Conservation (phyloP, 768 basidiomycete genomes). For the Tephrocybe sp. region DNA sequence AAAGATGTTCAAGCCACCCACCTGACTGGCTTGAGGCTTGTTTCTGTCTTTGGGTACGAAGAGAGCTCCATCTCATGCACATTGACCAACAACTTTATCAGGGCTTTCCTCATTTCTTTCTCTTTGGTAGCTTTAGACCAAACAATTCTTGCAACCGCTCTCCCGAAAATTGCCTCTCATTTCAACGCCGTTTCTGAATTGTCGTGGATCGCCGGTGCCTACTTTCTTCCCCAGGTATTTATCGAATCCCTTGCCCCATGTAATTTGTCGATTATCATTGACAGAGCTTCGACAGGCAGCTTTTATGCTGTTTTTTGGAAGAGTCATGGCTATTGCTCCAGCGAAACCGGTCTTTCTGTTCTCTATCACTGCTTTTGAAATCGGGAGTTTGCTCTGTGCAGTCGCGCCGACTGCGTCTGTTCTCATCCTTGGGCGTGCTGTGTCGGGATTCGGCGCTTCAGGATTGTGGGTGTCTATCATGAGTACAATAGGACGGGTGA, state of each 20-base stretch:
- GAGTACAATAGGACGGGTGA: slow-evolving; percentile 17
- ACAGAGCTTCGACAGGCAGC: slow-evolving; percentile 1
- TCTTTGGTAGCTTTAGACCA: slow-evolving; percentile 23
- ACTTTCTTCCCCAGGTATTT: slow-evolving; percentile 12
- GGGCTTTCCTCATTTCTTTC: slow-evolving; percentile 15
- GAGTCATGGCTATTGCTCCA: slow-evolving; percentile 12
- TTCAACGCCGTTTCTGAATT: slow-evolving; percentile 20
- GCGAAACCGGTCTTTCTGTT: slow-evolving; percentile 17
- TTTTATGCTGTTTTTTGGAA: slow-evolving; percentile 16
- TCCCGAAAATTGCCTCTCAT: slow-evolving; percentile 22
- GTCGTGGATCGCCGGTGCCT: slow-evolving; percentile 22
- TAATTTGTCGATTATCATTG: neutral
- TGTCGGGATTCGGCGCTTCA: slow-evolving; percentile 21
- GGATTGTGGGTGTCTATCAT: slow-evolving; percentile 19
- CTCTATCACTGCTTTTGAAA: slow-evolving; percentile 19
- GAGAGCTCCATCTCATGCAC: neutral
- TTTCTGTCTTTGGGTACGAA: neutral
- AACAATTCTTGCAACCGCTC: slow-evolving; percentile 23
- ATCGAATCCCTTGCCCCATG: neutral
- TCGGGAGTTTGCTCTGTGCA: slow-evolving; percentile 35
- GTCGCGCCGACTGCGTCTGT: slow-evolving; percentile 20
- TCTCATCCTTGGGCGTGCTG: slow-evolving; percentile 22
- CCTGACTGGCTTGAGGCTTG: neutral
- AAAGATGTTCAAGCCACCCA: neutral
- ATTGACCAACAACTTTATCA: neutral